A percentile compares a stretch with the other conserved stretches of the same genome.
These are phyloP conservation scores for Aspergillus nidulans DNA, from an alignment of 495 filamentous ascomycete genomes.

Conservation along the genomic window DNA sequence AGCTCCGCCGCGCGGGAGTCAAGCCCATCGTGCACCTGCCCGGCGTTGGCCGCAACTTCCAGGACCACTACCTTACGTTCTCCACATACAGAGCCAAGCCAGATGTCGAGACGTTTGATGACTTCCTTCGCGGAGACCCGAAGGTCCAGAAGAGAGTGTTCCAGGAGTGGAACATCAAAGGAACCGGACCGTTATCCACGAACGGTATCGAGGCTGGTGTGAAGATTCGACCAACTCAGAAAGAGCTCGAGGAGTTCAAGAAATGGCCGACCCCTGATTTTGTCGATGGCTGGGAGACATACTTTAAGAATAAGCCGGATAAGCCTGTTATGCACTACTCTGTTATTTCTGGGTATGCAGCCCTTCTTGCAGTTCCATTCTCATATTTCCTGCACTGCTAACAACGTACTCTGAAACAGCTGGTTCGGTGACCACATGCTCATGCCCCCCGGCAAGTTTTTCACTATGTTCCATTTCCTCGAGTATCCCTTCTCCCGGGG, in stretches of 20 bases:
- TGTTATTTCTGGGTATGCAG: slow-evolving; percentile 58
- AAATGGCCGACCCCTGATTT: slow-evolving; percentile 65
- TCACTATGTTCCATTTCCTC: slow-evolving; percentile 84
- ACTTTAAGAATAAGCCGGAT: slow-evolving; percentile 82
- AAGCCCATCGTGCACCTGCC: slow-evolving; percentile 73
- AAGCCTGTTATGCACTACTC: slow-evolving; percentile 85
- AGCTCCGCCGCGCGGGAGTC: slow-evolving; percentile 65
- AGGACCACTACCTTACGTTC: slow-evolving; percentile 82
- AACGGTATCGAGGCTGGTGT: slow-evolving; percentile 84
- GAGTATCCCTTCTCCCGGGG: slow-evolving; percentile 80
- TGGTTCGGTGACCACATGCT: slow-evolving; percentile 63
- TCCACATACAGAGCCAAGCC: slow-evolving; percentile 72
- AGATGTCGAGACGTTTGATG: slow-evolving; percentile 72
- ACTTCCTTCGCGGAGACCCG: slow-evolving; percentile 71
- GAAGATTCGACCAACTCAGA: slow-evolving; percentile 67
- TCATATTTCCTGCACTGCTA: slow-evolving; percentile 1
- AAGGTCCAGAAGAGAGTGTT: slow-evolving; percentile 65
- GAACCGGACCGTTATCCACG: slow-evolving; percentile 74
- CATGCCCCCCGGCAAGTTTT: slow-evolving; percentile 75
- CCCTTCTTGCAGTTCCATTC: slow-evolving; percentile 3
- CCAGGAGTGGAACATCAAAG: slow-evolving; percentile 74
- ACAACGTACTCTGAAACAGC: slow-evolving; percentile 9
- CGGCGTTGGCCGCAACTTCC: slow-evolving; percentile 78
- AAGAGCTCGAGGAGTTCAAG: slow-evolving; percentile 65
- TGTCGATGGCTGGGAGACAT: slow-evolving; percentile 64